Conservation (phyloP, 2,329 filamentous ascomycete genomes). For the Pseudogymnoascus destructans region DNA sequence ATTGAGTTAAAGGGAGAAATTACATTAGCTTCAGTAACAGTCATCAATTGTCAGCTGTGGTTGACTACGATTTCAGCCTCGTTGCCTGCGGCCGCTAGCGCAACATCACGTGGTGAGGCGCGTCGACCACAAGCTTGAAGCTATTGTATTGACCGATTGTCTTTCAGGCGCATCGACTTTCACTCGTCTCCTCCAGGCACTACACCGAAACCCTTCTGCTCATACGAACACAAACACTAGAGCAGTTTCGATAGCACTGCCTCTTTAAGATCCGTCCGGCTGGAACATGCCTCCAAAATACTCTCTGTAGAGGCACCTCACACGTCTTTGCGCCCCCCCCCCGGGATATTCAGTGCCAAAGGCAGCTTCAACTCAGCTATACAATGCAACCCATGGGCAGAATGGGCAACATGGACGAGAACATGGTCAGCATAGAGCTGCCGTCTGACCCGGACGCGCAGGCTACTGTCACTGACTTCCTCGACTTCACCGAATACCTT, state of each 20-base stretch:
- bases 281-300: background rate
- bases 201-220: background rate
- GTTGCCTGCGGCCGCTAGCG: background rate
- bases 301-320: background rate
- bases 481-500: conserved; percentile 57
- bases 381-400: background rate
- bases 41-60: background rate
- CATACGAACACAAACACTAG: background rate
- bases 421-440: conserved; percentile 22
- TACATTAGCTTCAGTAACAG: background rate
- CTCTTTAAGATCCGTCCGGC: background rate
- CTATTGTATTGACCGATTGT: background rate
- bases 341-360: background rate
- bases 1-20: background rate
- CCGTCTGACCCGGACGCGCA: conserved; percentile 51
- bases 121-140: background rate
- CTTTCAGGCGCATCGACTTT: background rate
- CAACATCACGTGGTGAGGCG: background rate
- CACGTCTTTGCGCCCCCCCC: background rate
- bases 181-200: background rate
- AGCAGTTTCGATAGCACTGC: background rate
- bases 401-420: conserved; percentile 22
- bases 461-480: conserved; percentile 56
- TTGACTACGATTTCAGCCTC: background rate
- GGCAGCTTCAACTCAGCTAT: background rate